Evolutionary conservation across 495 filamentous ascomycete species (phyloP).

Genomic region (Hyaloscypha bicolor): DNA sequence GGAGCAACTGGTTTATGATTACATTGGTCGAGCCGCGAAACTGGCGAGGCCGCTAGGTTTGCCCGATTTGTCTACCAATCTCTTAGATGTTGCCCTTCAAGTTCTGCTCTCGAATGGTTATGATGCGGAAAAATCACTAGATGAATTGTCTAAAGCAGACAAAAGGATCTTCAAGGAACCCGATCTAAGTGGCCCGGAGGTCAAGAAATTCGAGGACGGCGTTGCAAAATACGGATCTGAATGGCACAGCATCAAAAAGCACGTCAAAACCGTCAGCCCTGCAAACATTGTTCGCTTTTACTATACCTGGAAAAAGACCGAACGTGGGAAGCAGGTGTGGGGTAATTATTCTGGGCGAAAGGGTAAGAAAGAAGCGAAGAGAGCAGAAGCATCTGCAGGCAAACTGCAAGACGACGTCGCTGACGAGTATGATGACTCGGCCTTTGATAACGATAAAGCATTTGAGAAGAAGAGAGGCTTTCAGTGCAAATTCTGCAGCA

Average conservation of each 20-base stretch:
- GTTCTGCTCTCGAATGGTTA: slow-evolving; percentile 72
- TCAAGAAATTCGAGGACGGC: slow-evolving; percentile 89
- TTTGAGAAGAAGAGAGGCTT: slow-evolving; percentile 75
- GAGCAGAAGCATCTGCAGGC: slow-evolving; percentile 62
- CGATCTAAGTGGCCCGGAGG: slow-evolving; percentile 72
- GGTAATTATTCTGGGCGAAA: slow-evolving; percentile 82
- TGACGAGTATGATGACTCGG: slow-evolving; percentile 91
- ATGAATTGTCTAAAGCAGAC: slow-evolving; percentile 64
- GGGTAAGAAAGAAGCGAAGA: slow-evolving; percentile 80
- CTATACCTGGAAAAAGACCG: slow-evolving; percentile 98
- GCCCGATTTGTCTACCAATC: slow-evolving; percentile 74
- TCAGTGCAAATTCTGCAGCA: slow-evolving; percentile 91
- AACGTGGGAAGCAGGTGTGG: slow-evolving; percentile 84
- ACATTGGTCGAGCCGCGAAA: slow-evolving; percentile 67
- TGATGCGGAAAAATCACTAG: slow-evolving; percentile 71
- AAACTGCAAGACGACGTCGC: slow-evolving; percentile 85
- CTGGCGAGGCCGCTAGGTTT: slow-evolving; percentile 66
- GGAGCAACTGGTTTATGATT: slow-evolving; percentile 67
- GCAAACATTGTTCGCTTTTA: slow-evolving; percentile 87
- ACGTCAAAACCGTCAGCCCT: slow-evolving; percentile 79
- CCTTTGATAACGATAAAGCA: slow-evolving; percentile 92
- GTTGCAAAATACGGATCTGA: slow-evolving; percentile 92
- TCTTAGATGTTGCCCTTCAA: slow-evolving; percentile 82
- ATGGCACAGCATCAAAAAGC: slow-evolving; percentile 76
- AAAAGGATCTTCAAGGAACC: slow-evolving; percentile 85